Percentiles rank a stretch among this genome's conserved stretches.
Conservation (phyloP, 805 yeast species). For the Debaryomyces tyrocola region DNA sequence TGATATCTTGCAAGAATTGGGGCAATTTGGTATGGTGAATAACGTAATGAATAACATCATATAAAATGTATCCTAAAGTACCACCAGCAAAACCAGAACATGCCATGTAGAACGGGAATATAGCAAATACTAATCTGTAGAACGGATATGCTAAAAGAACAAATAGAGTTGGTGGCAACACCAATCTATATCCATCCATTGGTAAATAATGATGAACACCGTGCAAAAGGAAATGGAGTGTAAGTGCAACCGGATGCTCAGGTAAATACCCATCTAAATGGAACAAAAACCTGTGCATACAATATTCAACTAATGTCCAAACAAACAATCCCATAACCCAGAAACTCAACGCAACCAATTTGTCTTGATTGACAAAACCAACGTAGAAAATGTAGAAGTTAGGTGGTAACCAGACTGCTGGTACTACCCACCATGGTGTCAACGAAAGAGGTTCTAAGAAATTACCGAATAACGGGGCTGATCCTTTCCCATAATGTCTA, state of each 20-base stretch:
- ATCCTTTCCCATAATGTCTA: slow-evolving; percentile 95
- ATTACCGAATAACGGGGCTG: slow-evolving; percentile 94
- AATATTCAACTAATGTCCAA: slow-evolving; percentile 92
- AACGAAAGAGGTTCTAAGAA: slow-evolving; percentile 87
- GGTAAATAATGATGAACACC: slow-evolving; percentile 98
- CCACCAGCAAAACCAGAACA: slow-evolving; percentile 96
- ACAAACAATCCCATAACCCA: slow-evolving; percentile 82
- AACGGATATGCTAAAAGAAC: slow-evolving; percentile 73
- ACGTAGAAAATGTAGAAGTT: slow-evolving; percentile 61
- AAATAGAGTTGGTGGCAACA: slow-evolving; percentile 93
- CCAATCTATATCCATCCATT: slow-evolving; percentile 91
- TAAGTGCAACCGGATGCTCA: slow-evolving; percentile 67
- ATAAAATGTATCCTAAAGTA: slow-evolving; percentile 85
- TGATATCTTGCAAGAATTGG: slow-evolving; percentile 67
- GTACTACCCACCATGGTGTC: slow-evolving; percentile 95
- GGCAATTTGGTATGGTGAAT: slow-evolving; percentile 90
- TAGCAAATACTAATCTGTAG: slow-evolving; percentile 69
- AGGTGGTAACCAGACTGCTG: slow-evolving; percentile 82
- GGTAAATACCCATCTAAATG: slow-evolving; percentile 90
- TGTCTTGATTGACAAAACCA: slow-evolving; percentile 54
- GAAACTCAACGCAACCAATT: slow-evolving; percentile 49
- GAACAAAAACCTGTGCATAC: slow-evolving; percentile 86
- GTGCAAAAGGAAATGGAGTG: slow-evolving; percentile 86
- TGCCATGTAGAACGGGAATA: slow-evolving; percentile 82
- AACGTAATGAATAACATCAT: slow-evolving; percentile 92